A percentile compares a stretch with the other conserved stretches of the same genome.
Evolutionary conservation across 2,329 filamentous ascomycete species (phyloP).

Genomic region (Ophiocordyceps polyrhachis-furcata): DNA sequence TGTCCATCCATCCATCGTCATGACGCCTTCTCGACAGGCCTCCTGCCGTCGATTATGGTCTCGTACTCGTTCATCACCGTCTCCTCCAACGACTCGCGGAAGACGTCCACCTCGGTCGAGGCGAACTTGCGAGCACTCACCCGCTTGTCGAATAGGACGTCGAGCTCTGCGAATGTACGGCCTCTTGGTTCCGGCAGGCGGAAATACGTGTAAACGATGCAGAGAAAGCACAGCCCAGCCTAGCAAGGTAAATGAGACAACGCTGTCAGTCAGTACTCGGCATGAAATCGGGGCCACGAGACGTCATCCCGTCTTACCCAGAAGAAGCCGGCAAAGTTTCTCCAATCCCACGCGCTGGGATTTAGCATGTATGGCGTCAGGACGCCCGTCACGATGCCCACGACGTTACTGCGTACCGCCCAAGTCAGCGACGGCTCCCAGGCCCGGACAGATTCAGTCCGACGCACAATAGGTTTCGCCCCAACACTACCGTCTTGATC

Average conservation of each 20-base stretch:
- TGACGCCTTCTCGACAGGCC: slow-evolving; percentile 1
- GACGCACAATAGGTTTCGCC: slow-evolving; percentile 52
- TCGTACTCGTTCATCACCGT: slow-evolving; percentile 30
- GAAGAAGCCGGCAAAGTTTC: slow-evolving; percentile 76
- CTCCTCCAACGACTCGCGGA: slow-evolving; percentile 29
- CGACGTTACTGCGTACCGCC: slow-evolving; percentile 44
- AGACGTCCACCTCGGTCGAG: slow-evolving; percentile 34
- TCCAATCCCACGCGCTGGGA: slow-evolving; percentile 71
- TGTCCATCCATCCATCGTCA: slow-evolving; percentile 1
- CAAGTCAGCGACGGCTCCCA: neutral
- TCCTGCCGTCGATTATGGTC: slow-evolving; percentile 10
- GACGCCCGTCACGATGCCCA: slow-evolving; percentile 64
- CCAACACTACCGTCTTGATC: slow-evolving; percentile 82
- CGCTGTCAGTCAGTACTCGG: neutral
- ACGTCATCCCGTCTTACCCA: no score
- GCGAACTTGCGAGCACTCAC: slow-evolving; percentile 58
- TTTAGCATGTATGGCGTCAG: slow-evolving; percentile 90
- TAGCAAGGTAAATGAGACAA: slow-evolving; percentile 6
- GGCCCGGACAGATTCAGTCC: neutral
- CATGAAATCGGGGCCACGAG: neutral
- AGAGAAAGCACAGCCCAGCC: slow-evolving; percentile 60
- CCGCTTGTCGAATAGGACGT: slow-evolving; percentile 61
- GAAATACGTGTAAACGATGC: slow-evolving; percentile 52
- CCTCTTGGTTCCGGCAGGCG: slow-evolving; percentile 53
- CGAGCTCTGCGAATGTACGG: slow-evolving; percentile 70